Conservation (phyloP, 2,329 filamentous ascomycete genomes). For the Sodiomyces alkalinus region DNA sequence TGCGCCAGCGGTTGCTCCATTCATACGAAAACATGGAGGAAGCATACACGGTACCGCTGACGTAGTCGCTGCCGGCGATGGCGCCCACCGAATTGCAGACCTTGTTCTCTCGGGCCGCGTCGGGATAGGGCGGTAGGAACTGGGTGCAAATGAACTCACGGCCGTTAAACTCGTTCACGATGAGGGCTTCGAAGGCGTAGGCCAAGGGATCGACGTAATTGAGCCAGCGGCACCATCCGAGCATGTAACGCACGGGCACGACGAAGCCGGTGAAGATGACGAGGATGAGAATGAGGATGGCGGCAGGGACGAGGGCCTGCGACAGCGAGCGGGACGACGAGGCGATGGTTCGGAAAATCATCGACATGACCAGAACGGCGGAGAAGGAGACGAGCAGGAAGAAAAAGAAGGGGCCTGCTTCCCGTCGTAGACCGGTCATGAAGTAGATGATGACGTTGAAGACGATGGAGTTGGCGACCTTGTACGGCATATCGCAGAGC, state of each 20-base stretch:
- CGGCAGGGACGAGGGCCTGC: conserved; percentile 45
- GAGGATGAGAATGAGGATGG: conserved; percentile 47
- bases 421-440: conserved; percentile 65
- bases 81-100: conserved; percentile 34
- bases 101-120: conserved; percentile 13
- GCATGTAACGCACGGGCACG: conserved; percentile 53
- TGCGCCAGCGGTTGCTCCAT: conserved; percentile 35
- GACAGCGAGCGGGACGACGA: conserved; percentile 57
- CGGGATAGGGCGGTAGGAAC: conserved; percentile 27
- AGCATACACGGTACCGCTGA: conserved; percentile 33
- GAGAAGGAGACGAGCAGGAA: conserved; percentile 65
- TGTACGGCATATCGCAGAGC: conserved; percentile 75
- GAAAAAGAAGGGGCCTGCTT: conserved; percentile 68
- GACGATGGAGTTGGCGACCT: conserved; percentile 54
- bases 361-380: conserved; percentile 65
- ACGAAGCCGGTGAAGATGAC: conserved; percentile 60
- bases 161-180: conserved; percentile 68
- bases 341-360: conserved; percentile 74
- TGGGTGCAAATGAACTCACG: conserved; percentile 39
- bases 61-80: conserved; percentile 22
- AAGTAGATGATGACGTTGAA: conserved; percentile 82
- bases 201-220: conserved; percentile 67
- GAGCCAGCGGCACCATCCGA: conserved; percentile 70
- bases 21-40: conserved; percentile 29
- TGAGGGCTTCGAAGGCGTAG: conserved; percentile 67